Base-by-base conservation (phyloP, 2,329 filamentous ascomycete genomes). In the Pyricularia sp. region DNA sequence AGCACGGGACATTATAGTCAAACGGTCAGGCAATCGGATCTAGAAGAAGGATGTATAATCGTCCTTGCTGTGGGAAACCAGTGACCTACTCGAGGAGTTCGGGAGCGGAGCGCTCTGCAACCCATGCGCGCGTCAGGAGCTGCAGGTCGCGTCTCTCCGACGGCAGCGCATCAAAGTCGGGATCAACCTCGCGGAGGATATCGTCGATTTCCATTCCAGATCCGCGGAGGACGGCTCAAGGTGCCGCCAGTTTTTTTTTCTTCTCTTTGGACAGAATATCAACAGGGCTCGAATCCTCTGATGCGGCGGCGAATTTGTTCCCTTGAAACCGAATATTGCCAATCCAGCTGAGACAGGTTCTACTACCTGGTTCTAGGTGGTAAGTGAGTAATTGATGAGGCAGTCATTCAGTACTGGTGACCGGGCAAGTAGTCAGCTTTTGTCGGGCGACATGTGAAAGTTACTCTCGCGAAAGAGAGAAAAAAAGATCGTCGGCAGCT, bases 101-200 rank as follows among this genome's bases (percentile, higher is more conserved):
- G 2, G 94, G 93, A 64, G 93, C 90, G 69, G 91, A 92, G 73
- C 95, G 88, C 79, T 99, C 96, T 63, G 94, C 92, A 64, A 97
- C 88, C 94, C 94, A 99, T 74, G 90, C 91, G 75, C 94, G 90
- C 73, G 94, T 97, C 73, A 99, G 82, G 68, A 92, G 88, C 78
- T 97, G 93, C 73, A 98, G 85, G 79, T 98, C 94, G 75, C 88
- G 85, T 61, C 85, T 89, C 73, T 88, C 86, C 67, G 81, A 80
- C 2, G 88, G 86, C 23, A 87, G 78, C 50, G 82, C 78, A 72
- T 87, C 81, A 68, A 81, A 79, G 70, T 82, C 78, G 66, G 85
- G 87, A 78, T 92, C 89, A 73, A 93, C 88, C 75, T 90, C 88
- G 74, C 88, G 87, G 71, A 93, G 85, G 72, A 94, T 93, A 77